A percentile compares a stretch with the other conserved stretches of the same genome.
Conservation (phyloP, 139 green algal genomes). For the Chlorella vulgaris region DNA sequence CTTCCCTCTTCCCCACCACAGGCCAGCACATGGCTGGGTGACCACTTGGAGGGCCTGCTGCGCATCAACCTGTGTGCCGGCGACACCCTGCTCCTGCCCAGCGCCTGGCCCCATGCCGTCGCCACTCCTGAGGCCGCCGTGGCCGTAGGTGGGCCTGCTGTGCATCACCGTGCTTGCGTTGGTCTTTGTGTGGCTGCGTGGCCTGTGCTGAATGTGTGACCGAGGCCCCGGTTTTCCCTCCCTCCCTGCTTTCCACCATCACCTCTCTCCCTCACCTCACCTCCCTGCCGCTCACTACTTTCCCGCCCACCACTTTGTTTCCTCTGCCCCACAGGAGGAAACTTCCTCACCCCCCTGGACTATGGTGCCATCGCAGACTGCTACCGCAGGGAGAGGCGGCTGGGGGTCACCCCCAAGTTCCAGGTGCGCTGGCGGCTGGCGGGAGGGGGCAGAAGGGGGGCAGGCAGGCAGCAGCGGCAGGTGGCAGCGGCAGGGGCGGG, state of each 20-base stretch:
- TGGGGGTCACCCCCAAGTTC: constrained; percentile 35
- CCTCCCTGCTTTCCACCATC: not conserved
- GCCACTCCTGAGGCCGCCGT: constrained; percentile 51
- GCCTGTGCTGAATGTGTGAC: not conserved
- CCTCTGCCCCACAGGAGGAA: constrained; percentile 2
- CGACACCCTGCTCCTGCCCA: constrained; percentile 63
- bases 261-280: not conserved
- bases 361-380: constrained; percentile 25
- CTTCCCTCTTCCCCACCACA: no score
- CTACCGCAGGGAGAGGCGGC: constrained; percentile 36
- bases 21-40: constrained; percentile 36
- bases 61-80: constrained; percentile 40
- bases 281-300: not conserved
- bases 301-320: no score
- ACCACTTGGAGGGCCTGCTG: constrained; percentile 27
- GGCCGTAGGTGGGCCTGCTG: constrained; percentile 21
- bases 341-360: constrained; percentile 30
- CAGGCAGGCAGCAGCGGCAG: not conserved
- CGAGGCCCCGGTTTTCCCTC: no score
- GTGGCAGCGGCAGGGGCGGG: not conserved
- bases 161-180: not conserved
- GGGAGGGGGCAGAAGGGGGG: not conserved
- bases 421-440: constrained; percentile 2
- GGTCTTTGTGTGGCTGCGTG: not conserved
- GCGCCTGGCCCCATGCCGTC: constrained; percentile 63